Percentiles rank a stretch among this genome's conserved stretches.
Evolutionary conservation across 2,329 filamentous ascomycete species (phyloP).

Genomic region (Cordyceps cateniannulata): DNA sequence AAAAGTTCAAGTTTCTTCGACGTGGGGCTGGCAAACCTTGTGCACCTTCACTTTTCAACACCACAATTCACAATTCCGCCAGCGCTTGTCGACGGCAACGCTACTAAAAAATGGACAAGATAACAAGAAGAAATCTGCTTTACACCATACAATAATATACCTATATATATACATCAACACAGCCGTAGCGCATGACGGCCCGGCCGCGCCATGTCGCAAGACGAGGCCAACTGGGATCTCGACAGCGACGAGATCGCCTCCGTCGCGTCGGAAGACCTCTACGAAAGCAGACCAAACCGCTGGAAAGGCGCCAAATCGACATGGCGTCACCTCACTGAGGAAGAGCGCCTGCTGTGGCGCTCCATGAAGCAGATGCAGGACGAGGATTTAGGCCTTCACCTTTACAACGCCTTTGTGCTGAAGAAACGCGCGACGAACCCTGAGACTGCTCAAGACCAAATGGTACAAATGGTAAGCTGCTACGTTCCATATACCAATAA

Average conservation of each 20-base stretch:
- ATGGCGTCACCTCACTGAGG: conserved; percentile 57
- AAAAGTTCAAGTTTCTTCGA: background rate
- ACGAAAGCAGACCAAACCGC: conserved; percentile 57
- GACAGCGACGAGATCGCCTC: conserved; percentile 42
- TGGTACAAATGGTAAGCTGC: conserved; percentile 23
- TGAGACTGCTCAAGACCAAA: conserved; percentile 22
- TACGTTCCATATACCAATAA: background rate
- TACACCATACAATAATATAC: background rate
- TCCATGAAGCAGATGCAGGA: conserved; percentile 58
- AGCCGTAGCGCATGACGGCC: background rate
- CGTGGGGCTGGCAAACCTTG: conserved; percentile 2
- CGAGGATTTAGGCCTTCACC: conserved; percentile 64
- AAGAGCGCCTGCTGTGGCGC: conserved; percentile 56
- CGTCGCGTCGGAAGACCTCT: conserved; percentile 40
- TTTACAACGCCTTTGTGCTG: conserved; percentile 71
- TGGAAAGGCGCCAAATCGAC: conserved; percentile 61
- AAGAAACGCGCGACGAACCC: conserved; percentile 35
- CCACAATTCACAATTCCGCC: background rate
- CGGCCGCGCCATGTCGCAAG: conserved; percentile 15
- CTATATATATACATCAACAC: background rate
- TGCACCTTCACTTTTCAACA: conserved; percentile 1
- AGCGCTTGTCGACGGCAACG: background rate
- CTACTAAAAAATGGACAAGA: background rate
- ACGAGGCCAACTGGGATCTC: conserved; percentile 31
- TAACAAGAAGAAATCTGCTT: background rate